Evolutionary conservation across 2,329 filamentous ascomycete genomes (phyloP).

Genomic region (Fusarium sp.): DNA sequence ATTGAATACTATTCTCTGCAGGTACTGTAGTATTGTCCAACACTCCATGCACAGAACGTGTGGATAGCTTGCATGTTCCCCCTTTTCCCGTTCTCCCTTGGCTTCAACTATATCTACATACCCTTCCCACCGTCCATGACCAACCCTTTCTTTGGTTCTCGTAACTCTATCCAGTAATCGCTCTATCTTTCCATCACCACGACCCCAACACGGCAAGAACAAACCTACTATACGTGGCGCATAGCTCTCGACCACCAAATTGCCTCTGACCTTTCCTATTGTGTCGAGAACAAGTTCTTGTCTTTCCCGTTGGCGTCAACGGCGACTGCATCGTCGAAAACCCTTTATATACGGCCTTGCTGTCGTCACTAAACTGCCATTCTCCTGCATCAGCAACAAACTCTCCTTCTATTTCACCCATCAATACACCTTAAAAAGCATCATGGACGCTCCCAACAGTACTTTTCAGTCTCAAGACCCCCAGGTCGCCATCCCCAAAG

Average conservation of each 20-base stretch:
- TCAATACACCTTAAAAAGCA: background rate
- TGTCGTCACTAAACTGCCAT: slow-evolving; percentile 10
- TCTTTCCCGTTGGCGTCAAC: slow-evolving; percentile 28
- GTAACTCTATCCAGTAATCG: slow-evolving; percentile 24
- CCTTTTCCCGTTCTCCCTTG: slow-evolving; percentile 7
- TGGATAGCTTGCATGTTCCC: slow-evolving; percentile 7
- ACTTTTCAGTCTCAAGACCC: slow-evolving; percentile 33
- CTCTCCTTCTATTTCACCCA: background rate
- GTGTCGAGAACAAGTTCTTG: slow-evolving; percentile 33
- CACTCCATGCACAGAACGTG: slow-evolving; percentile 4
- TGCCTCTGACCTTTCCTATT: slow-evolving; percentile 35
- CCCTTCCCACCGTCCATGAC: slow-evolving; percentile 2
- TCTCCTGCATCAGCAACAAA: slow-evolving; percentile 3
- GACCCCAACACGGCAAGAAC: slow-evolving; percentile 19
- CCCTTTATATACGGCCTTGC: slow-evolving; percentile 32
- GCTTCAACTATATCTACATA: slow-evolving; percentile 35
- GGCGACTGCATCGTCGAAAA: slow-evolving; percentile 22
- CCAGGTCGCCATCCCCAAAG: slow-evolving; percentile 40
- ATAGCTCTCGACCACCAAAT: slow-evolving; percentile 40
- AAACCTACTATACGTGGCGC: slow-evolving; percentile 36
- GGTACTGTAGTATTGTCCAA: slow-evolving; percentile 27
- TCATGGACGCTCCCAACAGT: slow-evolving; percentile 37
- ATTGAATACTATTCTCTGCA: slow-evolving; percentile 27
- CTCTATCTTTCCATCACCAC: slow-evolving; percentile 17
- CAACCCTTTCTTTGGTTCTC: background rate